Conservation (phyloP, 306 rosid genomes). For the Castanopsis chinensis region DNA sequence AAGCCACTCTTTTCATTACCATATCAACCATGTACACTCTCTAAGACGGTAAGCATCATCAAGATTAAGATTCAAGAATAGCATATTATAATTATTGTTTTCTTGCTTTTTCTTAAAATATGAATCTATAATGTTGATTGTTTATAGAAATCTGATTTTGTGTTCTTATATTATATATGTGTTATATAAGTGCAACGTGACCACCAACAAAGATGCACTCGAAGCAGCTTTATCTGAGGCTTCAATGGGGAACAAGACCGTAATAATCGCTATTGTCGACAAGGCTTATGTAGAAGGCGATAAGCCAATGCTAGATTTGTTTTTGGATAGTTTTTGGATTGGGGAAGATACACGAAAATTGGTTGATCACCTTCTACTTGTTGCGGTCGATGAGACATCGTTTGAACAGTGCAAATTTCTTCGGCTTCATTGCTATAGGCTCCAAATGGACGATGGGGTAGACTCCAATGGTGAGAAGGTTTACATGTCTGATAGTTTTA, state of each 20-base stretch:
- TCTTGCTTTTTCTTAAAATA: neutral
- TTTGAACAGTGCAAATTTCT: conserved; percentile 26
- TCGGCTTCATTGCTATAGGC: conserved; percentile 28
- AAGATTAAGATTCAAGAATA: no score
- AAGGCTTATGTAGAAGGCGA: conserved; percentile 32
- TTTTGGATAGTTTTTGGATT: conserved; percentile 25
- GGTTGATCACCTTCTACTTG: conserved; percentile 25
- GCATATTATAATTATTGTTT: neutral
- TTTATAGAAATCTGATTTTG: neutral
- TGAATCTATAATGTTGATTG: neutral
- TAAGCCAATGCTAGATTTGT: conserved; percentile 32
- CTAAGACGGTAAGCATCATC: neutral
- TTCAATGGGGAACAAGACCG: conserved; percentile 14
- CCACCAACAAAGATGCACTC: conserved; percentile 2
- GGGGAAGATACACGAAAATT: conserved; percentile 31
- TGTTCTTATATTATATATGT: neutral
- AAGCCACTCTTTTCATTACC: neutral
- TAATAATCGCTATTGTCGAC: conserved; percentile 24
- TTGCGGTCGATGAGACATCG: conserved; percentile 24
- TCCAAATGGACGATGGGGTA: conserved; percentile 6
- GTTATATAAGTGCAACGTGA: neutral
- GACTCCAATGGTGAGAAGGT: conserved; percentile 25
- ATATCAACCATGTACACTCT: neutral
- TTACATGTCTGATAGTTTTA: conserved; percentile 29
- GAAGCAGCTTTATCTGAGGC: conserved; percentile 22